phyloP scores from a whole-genome alignment of 2,329 filamentous ascomycete species.

The Colletotrichum graminicola region DNA sequence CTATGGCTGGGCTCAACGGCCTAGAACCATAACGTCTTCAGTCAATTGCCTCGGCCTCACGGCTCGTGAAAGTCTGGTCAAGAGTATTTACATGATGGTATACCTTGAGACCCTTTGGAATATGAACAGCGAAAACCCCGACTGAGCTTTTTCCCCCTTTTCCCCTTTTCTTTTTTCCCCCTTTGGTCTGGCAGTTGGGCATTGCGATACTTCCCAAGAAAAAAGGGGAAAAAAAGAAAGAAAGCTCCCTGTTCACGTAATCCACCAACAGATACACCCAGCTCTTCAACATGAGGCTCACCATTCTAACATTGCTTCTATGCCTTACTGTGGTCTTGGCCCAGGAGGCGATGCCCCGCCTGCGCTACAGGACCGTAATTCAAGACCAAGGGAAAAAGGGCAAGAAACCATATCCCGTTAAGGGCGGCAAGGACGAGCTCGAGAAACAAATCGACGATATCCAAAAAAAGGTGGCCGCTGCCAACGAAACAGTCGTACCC shows the following conservation, averaged over 20 bases:
- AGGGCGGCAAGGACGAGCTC: constrained; percentile 13
- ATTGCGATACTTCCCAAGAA: not conserved
- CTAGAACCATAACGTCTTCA: not conserved
- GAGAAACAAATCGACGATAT: constrained; percentile 21
- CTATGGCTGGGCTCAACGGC: constrained; percentile 23
- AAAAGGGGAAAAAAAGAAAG: no score
- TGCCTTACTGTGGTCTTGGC: constrained; percentile 24
- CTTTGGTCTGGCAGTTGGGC: not conserved
- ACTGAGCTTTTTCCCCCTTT: not conserved
- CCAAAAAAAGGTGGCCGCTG: constrained; percentile 1
- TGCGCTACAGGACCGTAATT: not conserved
- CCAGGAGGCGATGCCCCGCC: constrained; percentile 16
- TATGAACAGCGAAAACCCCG: not conserved
- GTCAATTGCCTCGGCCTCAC: constrained; percentile 31
- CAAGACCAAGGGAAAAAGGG: not conserved
- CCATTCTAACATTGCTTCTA: constrained; percentile 17
- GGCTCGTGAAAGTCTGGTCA: constrained; percentile 28
- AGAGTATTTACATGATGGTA: constrained; percentile 32
- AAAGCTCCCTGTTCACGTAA: not conserved
- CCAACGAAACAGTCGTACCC: constrained; percentile 27
- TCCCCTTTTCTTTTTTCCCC: no score
- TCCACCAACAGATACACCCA: not conserved
- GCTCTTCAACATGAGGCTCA: constrained; percentile 17
- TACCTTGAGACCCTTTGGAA: constrained; percentile 4
- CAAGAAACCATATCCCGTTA: constrained; percentile 2